A percentile compares a stretch with the other conserved stretches of the same genome.
These are phyloP conservation scores for Wickerhamiella cacticola DNA, from an alignment of 805 yeast species.

Conservation along the genomic window DNA sequence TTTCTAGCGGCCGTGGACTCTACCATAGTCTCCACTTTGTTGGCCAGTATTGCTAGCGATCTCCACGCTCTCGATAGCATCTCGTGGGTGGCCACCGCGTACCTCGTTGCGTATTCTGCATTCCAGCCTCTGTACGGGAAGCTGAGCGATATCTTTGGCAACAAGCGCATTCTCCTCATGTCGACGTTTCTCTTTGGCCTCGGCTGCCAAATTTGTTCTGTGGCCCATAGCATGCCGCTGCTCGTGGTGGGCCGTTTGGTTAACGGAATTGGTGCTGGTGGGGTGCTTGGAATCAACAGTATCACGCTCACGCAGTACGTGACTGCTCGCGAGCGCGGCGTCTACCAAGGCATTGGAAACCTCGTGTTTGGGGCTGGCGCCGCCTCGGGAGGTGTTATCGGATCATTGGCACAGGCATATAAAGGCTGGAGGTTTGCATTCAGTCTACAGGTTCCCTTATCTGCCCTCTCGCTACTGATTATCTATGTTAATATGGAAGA, in stretches of 20 bases:
- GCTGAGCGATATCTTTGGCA: slow-evolving; percentile 45
- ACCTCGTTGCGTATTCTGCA: slow-evolving; percentile 55
- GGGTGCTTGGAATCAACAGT: slow-evolving; percentile 61
- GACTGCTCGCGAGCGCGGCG: slow-evolving; percentile 62
- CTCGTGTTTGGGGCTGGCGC: slow-evolving; percentile 69
- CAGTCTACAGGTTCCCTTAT: slow-evolving; percentile 32
- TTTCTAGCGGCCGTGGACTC: slow-evolving; percentile 46
- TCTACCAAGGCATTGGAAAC: slow-evolving; percentile 74
- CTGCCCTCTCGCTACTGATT: slow-evolving; percentile 31
- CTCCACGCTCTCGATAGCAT: slow-evolving; percentile 40
- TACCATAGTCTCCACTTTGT: slow-evolving; percentile 47
- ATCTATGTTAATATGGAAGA: slow-evolving; percentile 19
- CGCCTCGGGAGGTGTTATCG: slow-evolving; percentile 49
- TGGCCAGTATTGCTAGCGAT: slow-evolving; percentile 48
- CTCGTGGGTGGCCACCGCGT: slow-evolving; percentile 64
- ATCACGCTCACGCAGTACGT: slow-evolving; percentile 68
- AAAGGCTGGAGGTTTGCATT: slow-evolving; percentile 56
- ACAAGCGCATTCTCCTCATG: slow-evolving; percentile 32
- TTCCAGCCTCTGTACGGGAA: slow-evolving; percentile 67
- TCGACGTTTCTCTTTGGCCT: slow-evolving; percentile 35
- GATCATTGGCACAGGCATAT: slow-evolving; percentile 41
- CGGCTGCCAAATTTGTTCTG: slow-evolving; percentile 43
- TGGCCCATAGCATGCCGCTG: slow-evolving; percentile 41
- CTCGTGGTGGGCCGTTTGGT: slow-evolving; percentile 63
- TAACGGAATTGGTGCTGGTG: slow-evolving; percentile 90